phyloP scores from a whole-genome alignment of 148 eudicot species.

The Rhododendron simsii region DNA sequence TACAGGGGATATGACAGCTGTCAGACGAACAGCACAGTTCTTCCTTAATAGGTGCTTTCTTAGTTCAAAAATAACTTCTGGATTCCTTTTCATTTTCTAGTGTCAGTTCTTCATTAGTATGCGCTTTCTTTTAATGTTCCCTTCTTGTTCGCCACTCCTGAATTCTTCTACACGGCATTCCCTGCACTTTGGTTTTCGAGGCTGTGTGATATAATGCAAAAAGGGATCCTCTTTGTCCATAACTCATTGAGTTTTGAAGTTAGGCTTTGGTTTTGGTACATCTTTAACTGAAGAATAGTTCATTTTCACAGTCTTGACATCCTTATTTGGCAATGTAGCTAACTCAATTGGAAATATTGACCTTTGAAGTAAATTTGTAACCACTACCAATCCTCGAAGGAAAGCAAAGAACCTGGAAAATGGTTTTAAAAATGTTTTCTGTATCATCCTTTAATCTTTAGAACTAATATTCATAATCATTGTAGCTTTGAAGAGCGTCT shows the following conservation, averaged over 20 bases:
- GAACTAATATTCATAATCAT: background rate
- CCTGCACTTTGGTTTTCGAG: background rate
- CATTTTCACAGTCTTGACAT: background rate
- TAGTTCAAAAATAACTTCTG: background rate
- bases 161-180: conserved; percentile 1
- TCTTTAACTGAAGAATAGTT: background rate
- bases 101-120: background rate
- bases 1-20: conserved; percentile 98
- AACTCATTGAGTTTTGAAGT: background rate
- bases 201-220: background rate
- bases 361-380: background rate
- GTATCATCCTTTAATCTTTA: background rate
- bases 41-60: conserved; percentile 80
- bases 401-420: background rate
- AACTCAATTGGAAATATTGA: background rate
- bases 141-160: background rate
- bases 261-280: background rate
- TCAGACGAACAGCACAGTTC: conserved; percentile 88
- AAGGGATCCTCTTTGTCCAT: background rate
- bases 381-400: background rate
- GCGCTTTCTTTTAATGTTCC: background rate
- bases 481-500: conserved; percentile 96
- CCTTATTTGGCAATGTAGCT: background rate
- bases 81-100: background rate
- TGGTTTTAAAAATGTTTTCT: background rate